These are phyloP conservation scores for Dujonia santamariae DNA, from an alignment of 1,139 yeast genomes.

Conservation along the genomic window DNA sequence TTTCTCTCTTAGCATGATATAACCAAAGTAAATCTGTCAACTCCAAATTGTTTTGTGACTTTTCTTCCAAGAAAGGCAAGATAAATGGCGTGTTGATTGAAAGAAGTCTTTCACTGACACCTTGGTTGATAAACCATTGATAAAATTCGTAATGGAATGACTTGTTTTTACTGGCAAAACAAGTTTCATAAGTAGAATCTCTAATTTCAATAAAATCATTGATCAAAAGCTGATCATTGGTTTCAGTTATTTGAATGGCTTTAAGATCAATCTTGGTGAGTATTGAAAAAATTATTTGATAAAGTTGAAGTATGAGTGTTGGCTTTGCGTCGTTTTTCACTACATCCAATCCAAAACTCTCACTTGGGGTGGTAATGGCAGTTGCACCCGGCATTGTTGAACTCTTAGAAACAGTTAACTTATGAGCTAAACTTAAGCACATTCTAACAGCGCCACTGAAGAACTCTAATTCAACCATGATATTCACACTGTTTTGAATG, in stretches of 20 bases:
- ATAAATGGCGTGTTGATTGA: slow-evolving; percentile 81
- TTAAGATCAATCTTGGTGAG: slow-evolving; percentile 69
- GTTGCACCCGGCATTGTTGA: slow-evolving; percentile 33
- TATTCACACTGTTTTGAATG: slow-evolving; percentile 74
- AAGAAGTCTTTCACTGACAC: slow-evolving; percentile 71
- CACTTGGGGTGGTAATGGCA: slow-evolving; percentile 5
- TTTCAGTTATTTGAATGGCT: slow-evolving; percentile 53
- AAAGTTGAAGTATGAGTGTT: slow-evolving; percentile 36
- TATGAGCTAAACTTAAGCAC: slow-evolving; percentile 71
- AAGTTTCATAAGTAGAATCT: slow-evolving; percentile 70
- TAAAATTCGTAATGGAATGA: slow-evolving; percentile 87
- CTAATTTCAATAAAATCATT: slow-evolving; percentile 60
- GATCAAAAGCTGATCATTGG: slow-evolving; percentile 39
- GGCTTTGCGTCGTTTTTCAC: background rate
- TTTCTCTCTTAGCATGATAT: slow-evolving; percentile 80
- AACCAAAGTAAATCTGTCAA: slow-evolving; percentile 86
- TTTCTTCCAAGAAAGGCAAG: slow-evolving; percentile 72
- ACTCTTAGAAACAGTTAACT: slow-evolving; percentile 22
- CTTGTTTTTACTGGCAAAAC: slow-evolving; percentile 73
- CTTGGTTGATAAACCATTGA: slow-evolving; percentile 86
- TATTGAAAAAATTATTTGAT: slow-evolving; percentile 70
- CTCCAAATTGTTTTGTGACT: slow-evolving; percentile 62
- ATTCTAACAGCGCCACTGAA: slow-evolving; percentile 87
- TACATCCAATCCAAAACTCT: no score
- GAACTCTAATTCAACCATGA: slow-evolving; percentile 74